Conservation (phyloP, 768 basidiomycete species). For the Boletus insuetus region DNA sequence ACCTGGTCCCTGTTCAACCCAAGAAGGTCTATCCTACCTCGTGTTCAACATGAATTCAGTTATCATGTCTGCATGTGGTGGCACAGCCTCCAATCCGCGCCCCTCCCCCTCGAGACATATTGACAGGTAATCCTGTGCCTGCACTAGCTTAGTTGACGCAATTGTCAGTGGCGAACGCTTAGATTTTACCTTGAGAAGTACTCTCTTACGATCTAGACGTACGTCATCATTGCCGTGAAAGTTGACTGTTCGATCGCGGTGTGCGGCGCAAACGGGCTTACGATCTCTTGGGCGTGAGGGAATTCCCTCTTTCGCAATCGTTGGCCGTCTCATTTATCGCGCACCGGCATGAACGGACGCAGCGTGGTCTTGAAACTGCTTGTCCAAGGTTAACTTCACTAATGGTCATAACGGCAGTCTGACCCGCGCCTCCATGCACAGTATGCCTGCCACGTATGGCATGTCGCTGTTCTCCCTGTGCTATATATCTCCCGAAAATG, state of each 20-base stretch:
- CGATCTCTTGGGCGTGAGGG: constrained; percentile 16
- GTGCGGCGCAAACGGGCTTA: constrained; percentile 9
- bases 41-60: constrained; percentile 20
- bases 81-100: constrained; percentile 9
- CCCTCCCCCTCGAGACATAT: background rate
- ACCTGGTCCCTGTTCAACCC: constrained; percentile 4
- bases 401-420: constrained; percentile 21
- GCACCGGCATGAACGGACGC: constrained; percentile 13
- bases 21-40: constrained; percentile 20
- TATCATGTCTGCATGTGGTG: constrained; percentile 12
- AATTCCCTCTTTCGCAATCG: constrained; percentile 17
- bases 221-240: constrained; percentile 28
- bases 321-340: constrained; percentile 12
- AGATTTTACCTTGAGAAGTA: constrained; percentile 25
- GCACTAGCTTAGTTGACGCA: constrained; percentile 8
- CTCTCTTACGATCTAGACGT: constrained; percentile 14
- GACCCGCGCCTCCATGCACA: constrained; percentile 14
- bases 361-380: constrained; percentile 16
- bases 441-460: constrained; percentile 16
- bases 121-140: constrained; percentile 13
- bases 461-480: constrained; percentile 16
- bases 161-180: constrained; percentile 12
- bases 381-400: constrained; percentile 14
- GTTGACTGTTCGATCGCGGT: constrained; percentile 8
- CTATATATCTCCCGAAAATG: constrained; percentile 20